phyloP scores from a whole-genome alignment of 2,329 filamentous ascomycete species.

The Calonectria honghensis region DNA sequence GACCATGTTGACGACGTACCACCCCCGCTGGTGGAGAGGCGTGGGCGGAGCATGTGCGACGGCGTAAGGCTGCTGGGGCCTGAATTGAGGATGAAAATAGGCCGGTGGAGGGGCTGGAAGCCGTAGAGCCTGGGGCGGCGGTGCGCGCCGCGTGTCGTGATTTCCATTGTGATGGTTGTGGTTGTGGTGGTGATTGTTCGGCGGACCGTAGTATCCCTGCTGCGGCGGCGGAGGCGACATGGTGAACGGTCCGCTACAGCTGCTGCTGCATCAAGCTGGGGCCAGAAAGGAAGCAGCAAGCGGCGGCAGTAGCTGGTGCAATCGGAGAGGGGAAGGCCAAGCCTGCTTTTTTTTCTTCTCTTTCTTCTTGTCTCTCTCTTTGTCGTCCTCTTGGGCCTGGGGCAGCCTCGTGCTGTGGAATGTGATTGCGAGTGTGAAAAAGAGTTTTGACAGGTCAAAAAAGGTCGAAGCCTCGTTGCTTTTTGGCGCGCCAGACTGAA shows the following conservation, averaged over 20 bases:
- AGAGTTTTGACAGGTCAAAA: slow-evolving; percentile 21
- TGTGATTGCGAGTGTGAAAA: slow-evolving; percentile 25
- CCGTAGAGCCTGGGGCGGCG: not conserved
- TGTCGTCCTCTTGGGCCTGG: not conserved
- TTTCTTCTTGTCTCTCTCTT: not conserved
- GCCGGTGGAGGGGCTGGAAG: slow-evolving; percentile 37
- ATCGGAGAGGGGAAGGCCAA: not conserved
- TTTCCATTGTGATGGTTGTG: slow-evolving; percentile 17
- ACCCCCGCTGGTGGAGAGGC: slow-evolving; percentile 30
- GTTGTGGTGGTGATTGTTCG: slow-evolving; percentile 12
- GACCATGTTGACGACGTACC: slow-evolving; percentile 39
- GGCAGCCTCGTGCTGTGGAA: slow-evolving; percentile 16
- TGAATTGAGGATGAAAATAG: slow-evolving; percentile 40
- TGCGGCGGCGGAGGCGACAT: slow-evolving; percentile 19
- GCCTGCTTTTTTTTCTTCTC: not conserved
- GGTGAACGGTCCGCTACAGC: slow-evolving; percentile 4
- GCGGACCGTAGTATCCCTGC: slow-evolving; percentile 23
- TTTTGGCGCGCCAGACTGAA: slow-evolving; percentile 21
- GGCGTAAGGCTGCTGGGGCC: slow-evolving; percentile 19
- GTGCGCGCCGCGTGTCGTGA: slow-evolving; percentile 13
- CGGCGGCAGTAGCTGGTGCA: not conserved
- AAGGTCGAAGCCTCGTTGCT: slow-evolving; percentile 19
- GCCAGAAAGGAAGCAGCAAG: not conserved
- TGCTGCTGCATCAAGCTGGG: slow-evolving; percentile 20
- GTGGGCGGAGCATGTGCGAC: slow-evolving; percentile 13